Base-by-base conservation (phyloP, 1,284 basidiomycete species). In the Apiotrichum montevideense region DNA sequence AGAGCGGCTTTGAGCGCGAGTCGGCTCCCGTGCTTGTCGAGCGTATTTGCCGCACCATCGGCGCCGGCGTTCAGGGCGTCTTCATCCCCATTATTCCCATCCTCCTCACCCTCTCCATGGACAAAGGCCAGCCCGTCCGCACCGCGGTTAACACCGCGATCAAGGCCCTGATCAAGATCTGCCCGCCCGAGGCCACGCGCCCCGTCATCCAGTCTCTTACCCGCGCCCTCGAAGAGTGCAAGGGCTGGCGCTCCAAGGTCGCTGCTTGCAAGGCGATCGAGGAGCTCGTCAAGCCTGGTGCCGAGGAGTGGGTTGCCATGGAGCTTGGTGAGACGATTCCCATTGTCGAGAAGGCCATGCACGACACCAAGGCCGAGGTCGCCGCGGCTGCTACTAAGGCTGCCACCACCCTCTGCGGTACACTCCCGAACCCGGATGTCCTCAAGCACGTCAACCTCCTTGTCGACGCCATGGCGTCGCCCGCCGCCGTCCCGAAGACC, bases 331-430 rank as follows among this genome's bases (percentile, higher is more conserved):
- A 81, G 40, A 84, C 90, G 48, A 84, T 98, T 50, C 95, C 94
- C 13, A 86, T 86, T 67, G 85, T 98, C 35, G 93, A 96, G 72
- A 80, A 79, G 49, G 86, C 91, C 11, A 95, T 98, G 93, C 92
- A 96, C 74, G 95, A 98, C 77, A 98, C 95, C 65, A 98, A 98
- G 78, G 78, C 85, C 65, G 95, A 98, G 82, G 91, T 97, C 43
- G 87, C 92, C 14, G 82, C 83, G 59, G 87, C 90, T 46, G 95
- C 95, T 45, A 80, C 85, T 66, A 97, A 97, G 81, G 90, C 90
- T 64, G 93, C 91, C n/a, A 93, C 89, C 21, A 84, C 88, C 35
- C 84, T 98, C 52, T 98, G 94, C 77, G 83, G 85, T 33, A 94
- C 91, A 46, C 84, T 98, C 29, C 91, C 90, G 66, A 98, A 98